phyloP scores from a whole-genome alignment of 1,284 basidiomycete genomes.

The Vanrija sp. region DNA sequence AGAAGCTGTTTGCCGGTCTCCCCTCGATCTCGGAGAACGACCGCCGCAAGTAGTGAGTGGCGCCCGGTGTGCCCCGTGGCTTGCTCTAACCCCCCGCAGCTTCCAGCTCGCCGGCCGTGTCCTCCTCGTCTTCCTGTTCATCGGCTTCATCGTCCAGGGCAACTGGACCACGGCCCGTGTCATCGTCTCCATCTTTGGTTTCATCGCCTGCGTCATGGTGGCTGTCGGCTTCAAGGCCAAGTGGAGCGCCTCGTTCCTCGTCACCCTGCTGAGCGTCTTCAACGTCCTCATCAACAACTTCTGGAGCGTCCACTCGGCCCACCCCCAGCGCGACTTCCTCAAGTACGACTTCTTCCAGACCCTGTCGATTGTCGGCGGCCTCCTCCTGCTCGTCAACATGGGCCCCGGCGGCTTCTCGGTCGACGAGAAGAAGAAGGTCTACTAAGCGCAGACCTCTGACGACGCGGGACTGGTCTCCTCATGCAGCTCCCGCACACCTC shows the following conservation, averaged over 20 bases:
- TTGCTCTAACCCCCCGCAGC: constrained; percentile 50
- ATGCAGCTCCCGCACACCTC: too few relatives aligned
- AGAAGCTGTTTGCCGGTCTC: constrained; percentile 85
- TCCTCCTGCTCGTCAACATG: constrained; percentile 96
- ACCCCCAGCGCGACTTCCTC: constrained; percentile 96
- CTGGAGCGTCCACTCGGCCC: constrained; percentile 90
- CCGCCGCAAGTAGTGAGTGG: constrained; percentile 92
- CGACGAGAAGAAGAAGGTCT: constrained; percentile 94
- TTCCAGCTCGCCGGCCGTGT: constrained; percentile 96
- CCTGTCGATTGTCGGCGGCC: constrained; percentile 91
- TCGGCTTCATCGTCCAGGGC: constrained; percentile 95
- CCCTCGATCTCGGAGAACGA: constrained; percentile 90
- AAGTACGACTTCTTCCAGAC: constrained; percentile 58
- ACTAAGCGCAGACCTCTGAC: background rate
- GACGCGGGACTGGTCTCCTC: too few relatives aligned
- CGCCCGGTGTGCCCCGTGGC: background rate
- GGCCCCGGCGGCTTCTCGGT: constrained; percentile 95
- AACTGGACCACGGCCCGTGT: constrained; percentile 81
- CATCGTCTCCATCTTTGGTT: constrained; percentile 78
- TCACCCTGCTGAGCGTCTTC: constrained; percentile 85
- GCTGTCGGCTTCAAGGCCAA: constrained; percentile 99
- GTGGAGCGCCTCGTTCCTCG: constrained; percentile 96
- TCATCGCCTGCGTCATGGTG: constrained; percentile 94
- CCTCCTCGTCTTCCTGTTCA: constrained; percentile 97
- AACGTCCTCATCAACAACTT: constrained; percentile 99